Conservation (phyloP, 1,284 basidiomycete genomes). For the Leccinum subatratum region DNA sequence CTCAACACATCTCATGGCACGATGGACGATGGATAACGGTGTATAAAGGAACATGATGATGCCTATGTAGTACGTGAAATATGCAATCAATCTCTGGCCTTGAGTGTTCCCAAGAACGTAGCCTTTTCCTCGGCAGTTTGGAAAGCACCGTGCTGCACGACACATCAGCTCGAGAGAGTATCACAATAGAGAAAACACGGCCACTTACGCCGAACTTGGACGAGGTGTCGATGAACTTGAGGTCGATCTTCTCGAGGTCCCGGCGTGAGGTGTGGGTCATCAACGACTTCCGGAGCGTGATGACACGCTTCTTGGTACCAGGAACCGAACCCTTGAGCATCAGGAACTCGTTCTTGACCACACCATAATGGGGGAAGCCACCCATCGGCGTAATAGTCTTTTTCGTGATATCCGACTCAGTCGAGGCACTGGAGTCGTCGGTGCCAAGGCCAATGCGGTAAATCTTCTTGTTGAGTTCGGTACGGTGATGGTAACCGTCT, state of each 20-base stretch:
- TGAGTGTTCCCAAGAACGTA: conserved; percentile 91
- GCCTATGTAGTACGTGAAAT: conserved; percentile 31
- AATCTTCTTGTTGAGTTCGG: conserved; percentile 98
- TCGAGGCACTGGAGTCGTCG: conserved; percentile 85
- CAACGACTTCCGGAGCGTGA: conserved; percentile 86
- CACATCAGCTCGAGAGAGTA: conserved; percentile 9
- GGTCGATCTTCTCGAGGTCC: conserved; percentile 93
- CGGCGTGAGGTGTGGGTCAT: conserved; percentile 85
- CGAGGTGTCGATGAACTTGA: conserved; percentile 99
- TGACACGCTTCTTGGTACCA: conserved; percentile 96
- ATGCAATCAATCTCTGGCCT: conserved; percentile 58
- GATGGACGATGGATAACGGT: conserved; percentile 15
- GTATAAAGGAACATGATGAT: conserved; percentile 36
- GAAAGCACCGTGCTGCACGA: conserved; percentile 80
- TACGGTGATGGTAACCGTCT: conserved; percentile 99
- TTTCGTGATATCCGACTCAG: conserved; percentile 89
- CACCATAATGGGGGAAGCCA: conserved; percentile 98
- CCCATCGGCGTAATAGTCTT: conserved; percentile 98
- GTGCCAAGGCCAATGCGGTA: conserved; percentile 88
- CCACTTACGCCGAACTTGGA: conserved; percentile 85
- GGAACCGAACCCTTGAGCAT: conserved; percentile 93
- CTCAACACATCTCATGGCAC: neutral
- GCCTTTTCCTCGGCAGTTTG: conserved; percentile 95
- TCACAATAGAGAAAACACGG: neutral
- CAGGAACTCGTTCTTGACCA: conserved; percentile 97